Evolutionary conservation across 2,329 filamentous ascomycete genomes (phyloP).

Genomic region (Coleophoma cylindrospora): DNA sequence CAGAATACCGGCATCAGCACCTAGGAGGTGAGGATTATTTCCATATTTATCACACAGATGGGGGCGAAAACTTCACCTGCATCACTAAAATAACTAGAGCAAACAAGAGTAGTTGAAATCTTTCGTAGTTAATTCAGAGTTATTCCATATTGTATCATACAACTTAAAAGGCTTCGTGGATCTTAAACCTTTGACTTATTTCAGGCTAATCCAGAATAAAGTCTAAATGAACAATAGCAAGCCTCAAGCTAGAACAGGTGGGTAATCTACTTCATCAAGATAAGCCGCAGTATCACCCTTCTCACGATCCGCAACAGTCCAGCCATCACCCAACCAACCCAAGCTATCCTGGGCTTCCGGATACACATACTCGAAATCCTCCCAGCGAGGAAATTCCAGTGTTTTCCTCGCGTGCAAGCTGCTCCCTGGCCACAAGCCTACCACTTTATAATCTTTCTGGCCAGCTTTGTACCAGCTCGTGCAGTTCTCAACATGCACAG

Average conservation of each 20-base stretch:
- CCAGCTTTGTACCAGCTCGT: conserved; percentile 61
- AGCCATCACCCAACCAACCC: conserved; percentile 1
- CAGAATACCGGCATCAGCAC: no score
- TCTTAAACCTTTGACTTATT: no score
- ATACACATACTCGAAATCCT: conserved; percentile 44
- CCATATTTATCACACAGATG: no score
- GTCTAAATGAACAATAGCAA: neutral
- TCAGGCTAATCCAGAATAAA: no score
- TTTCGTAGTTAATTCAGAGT: no score
- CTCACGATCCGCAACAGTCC: neutral
- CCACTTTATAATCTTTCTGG: conserved; percentile 34
- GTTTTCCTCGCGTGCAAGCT: conserved; percentile 54
- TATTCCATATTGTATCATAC: no score
- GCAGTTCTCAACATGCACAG: conserved; percentile 54
- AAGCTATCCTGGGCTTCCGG: neutral
- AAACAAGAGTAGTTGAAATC: no score
- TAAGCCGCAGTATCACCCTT: neutral
- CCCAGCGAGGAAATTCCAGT: conserved; percentile 46
- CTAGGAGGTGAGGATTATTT: no score
- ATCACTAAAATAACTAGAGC: no score
- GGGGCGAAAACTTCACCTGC: no score
- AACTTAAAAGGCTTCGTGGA: no score
- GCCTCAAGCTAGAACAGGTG: neutral
- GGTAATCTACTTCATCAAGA: neutral
- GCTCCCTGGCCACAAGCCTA: conserved; percentile 49